Percentiles rank a stretch among this genome's conserved stretches.
Evolutionary conservation across 371 early-diverging fungal genomes (phyloP).

Genomic region (Lichtheimia hyalospora): DNA sequence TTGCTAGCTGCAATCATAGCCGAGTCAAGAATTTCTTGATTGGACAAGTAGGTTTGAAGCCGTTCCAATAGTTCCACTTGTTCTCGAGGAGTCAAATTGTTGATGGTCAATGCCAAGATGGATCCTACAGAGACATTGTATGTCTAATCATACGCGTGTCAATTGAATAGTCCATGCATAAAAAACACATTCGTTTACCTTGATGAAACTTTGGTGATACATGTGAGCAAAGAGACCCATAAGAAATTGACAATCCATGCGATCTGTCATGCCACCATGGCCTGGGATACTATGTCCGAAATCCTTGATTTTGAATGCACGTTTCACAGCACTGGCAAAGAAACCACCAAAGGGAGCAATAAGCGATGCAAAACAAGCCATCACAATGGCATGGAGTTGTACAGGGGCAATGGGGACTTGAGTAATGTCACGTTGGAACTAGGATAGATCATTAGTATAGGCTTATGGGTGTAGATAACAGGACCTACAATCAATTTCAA

Average conservation of each 20-base stretch:
- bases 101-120: constrained; percentile 52
- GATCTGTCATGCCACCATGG: constrained; percentile 98
- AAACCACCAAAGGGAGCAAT: constrained; percentile 99
- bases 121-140: constrained; percentile 57
- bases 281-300: constrained; percentile 99
- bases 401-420: constrained; percentile 74
- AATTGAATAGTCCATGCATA: neutral
- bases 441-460: constrained; percentile 11
- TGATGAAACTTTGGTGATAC: constrained; percentile 89
- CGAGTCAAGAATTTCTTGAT: constrained; percentile 46
- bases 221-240: constrained; percentile 96
- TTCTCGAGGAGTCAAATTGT: constrained; percentile 49
- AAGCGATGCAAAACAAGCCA: constrained; percentile 94
- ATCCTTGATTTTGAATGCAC: constrained; percentile 98
- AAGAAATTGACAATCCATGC: constrained; percentile 98
- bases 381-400: constrained; percentile 86
- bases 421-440: constrained; percentile 32
- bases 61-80: constrained; percentile 60
- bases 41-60: constrained; percentile 57
- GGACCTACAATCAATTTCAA: constrained; percentile 31
- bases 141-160: constrained; percentile 24
- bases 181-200: constrained; percentile 38
- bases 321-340: constrained; percentile 98
- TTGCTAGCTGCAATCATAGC: constrained; percentile 9
- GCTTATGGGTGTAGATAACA: neutral